phyloP scores from a whole-genome alignment of 139 green algal species.

The Coelastrella sp. region DNA sequence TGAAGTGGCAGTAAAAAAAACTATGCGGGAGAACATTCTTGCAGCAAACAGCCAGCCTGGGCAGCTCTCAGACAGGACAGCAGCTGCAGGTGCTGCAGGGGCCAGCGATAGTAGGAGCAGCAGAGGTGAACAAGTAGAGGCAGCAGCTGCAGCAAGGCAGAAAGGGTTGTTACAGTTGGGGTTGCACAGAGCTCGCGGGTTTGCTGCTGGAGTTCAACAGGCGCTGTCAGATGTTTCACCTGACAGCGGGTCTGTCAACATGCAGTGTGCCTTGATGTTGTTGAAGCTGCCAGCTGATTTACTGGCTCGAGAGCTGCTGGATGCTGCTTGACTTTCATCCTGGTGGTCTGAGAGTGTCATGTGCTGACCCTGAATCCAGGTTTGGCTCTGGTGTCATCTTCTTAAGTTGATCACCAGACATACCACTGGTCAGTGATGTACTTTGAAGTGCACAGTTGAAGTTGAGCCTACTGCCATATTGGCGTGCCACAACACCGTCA shows the following conservation, averaged over 20 bases:
- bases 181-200: not conserved
- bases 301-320: conserved; percentile 33
- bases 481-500: too few relatives aligned
- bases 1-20: conserved; percentile 58
- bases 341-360: not conserved
- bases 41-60: not conserved
- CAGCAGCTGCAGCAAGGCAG: not conserved
- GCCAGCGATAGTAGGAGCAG: too few relatives aligned
- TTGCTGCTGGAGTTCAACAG: conserved; percentile 33
- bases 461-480: too few relatives aligned
- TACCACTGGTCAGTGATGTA: too few relatives aligned
- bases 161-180: conserved; percentile 30
- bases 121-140: not conserved
- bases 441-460: too few relatives aligned
- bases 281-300: conserved; percentile 36
- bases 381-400: too few relatives aligned
- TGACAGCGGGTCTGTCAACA: not conserved
- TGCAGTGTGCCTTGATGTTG: conserved; percentile 46
- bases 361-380: too few relatives aligned
- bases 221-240: not conserved
- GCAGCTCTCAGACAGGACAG: too few relatives aligned
- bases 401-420: too few relatives aligned
- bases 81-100: too few relatives aligned
- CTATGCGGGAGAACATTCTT: not conserved
- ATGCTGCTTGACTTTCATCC: not conserved